These are phyloP conservation scores for Tetradesmus lagerheimii DNA, from an alignment of 139 green algal species.

Conservation along the genomic window DNA sequence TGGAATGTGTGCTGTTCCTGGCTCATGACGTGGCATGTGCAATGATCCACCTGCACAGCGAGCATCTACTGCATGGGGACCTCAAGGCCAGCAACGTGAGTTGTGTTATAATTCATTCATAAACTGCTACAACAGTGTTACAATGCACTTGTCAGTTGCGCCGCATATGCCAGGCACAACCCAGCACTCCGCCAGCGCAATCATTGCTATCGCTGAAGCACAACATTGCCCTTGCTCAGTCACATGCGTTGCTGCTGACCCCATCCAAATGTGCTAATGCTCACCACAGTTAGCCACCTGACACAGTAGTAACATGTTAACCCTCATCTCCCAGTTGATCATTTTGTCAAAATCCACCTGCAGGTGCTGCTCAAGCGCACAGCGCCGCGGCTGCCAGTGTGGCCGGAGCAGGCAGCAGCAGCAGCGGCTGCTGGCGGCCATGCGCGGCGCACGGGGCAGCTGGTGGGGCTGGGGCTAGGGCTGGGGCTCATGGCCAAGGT, in stretches of 20 bases:
- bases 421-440: background rate
- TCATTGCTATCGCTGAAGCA: too few species aligned
- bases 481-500: constrained; percentile 50
- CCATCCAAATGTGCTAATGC: too few species aligned
- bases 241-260: too few species aligned
- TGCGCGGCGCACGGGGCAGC: constrained; percentile 9
- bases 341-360: too few species aligned
- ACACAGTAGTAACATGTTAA: too few species aligned
- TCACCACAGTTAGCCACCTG: too few species aligned
- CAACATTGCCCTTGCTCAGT: too few species aligned
- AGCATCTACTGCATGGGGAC: constrained; percentile 65
- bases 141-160: too few species aligned
- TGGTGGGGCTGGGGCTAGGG: constrained; percentile 7
- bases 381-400: constrained; percentile 26
- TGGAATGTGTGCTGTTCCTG: constrained; percentile 45
- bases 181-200: too few species aligned
- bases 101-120: background rate
- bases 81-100: constrained; percentile 60
- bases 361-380: constrained; percentile 41
- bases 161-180: too few species aligned
- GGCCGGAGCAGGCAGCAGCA: background rate
- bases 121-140: too few species aligned
- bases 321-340: too few species aligned
- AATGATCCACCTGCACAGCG: constrained; percentile 62
- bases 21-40: constrained; percentile 63